These are phyloP conservation scores for peach (Prunus persica) DNA, from an alignment of 306 rosid species.

Conservation along the genomic window Prunus_persica_NCBIv2 NC_034016.1:16915001-16915500, in stretches of 20 bases:
- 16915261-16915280: not conserved
- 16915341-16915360: not conserved
- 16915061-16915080: too few relatives aligned
- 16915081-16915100: too few relatives aligned
- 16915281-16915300: constrained; percentile 4
- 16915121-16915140: not conserved
- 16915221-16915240: not conserved
- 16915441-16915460: not conserved
- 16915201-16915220: constrained; percentile 1
- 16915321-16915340: not conserved
- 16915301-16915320: not conserved
- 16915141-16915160: not conserved
- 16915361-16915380: not conserved
- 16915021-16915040: not conserved
- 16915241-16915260: constrained; percentile 9
- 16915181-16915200: not conserved
- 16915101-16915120: too few relatives aligned
- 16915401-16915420: not conserved
- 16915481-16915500: not conserved
- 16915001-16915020: not conserved
- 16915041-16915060: too few relatives aligned
- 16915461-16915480: not conserved
- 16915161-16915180: not conserved
- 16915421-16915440: not conserved
- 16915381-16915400: not conserved